phyloP scores from a whole-genome alignment of 768 basidiomycete genomes.

The Clitopilus hobsonii region DNA sequence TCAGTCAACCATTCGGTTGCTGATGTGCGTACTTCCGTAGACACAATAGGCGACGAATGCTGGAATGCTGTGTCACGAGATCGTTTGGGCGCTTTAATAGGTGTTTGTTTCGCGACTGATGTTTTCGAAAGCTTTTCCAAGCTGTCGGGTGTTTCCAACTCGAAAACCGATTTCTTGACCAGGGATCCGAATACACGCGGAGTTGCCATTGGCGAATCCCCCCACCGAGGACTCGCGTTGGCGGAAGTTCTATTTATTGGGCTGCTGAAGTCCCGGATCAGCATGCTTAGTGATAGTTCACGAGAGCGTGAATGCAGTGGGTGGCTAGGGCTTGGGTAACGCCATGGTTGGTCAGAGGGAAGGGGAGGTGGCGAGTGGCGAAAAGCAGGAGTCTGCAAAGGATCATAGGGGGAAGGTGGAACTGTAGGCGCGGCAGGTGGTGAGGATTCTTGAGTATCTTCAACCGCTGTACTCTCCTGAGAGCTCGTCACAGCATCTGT shows the following conservation, averaged over 20 bases:
- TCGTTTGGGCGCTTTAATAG: constrained; percentile 12
- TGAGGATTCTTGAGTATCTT: constrained; percentile 22
- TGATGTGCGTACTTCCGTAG: neutral
- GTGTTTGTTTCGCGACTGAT: constrained; percentile 14
- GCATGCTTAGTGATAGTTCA: constrained; percentile 62
- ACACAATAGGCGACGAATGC: neutral
- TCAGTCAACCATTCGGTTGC: constrained; percentile 38
- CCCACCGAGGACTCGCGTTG: constrained; percentile 10
- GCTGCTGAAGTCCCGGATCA: constrained; percentile 49
- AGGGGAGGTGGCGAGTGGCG: constrained; percentile 72
- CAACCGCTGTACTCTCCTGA: constrained; percentile 14
- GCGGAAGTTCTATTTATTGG: constrained; percentile 33
- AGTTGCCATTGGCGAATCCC: constrained; percentile 29
- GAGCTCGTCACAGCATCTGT: constrained; percentile 22
- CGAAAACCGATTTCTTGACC: neutral
- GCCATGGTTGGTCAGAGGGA: constrained; percentile 80
- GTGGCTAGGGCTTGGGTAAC: constrained; percentile 75
- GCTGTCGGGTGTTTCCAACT: constrained; percentile 27
- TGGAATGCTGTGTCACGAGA: constrained; percentile 29
- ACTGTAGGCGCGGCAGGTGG: constrained; percentile 27
- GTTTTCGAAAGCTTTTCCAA: constrained; percentile 26
- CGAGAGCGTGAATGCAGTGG: constrained; percentile 63
- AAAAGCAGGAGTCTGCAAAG: constrained; percentile 69
- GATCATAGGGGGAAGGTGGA: constrained; percentile 74
- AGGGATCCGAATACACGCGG: neutral